phyloP scores from a whole-genome alignment of 805 yeast genomes.

The Dipodascus albidus region DNA sequence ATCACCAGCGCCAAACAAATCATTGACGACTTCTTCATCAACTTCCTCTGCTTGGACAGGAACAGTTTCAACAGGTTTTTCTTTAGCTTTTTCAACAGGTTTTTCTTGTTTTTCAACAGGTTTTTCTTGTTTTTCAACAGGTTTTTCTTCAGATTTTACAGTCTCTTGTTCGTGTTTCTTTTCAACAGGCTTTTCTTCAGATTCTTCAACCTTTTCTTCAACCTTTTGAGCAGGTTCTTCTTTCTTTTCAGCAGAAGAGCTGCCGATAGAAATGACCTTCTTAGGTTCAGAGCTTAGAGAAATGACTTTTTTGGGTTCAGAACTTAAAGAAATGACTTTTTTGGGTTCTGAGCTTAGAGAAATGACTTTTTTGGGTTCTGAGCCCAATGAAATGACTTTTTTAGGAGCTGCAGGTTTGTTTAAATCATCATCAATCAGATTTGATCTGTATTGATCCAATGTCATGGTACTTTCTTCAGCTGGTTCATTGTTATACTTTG shows the following conservation, averaged over 20 bases:
- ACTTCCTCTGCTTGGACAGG: constrained; percentile 71
- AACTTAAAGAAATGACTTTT: constrained; percentile 3
- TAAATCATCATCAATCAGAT: constrained; percentile 11
- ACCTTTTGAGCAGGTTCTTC: constrained; percentile 10
- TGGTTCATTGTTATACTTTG: constrained; percentile 8
- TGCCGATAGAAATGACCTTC: not conserved
- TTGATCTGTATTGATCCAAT: constrained; percentile 59
- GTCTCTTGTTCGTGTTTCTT: constrained; percentile 24
- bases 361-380: not conserved
- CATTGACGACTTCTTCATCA: constrained; percentile 80
- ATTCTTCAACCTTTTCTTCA: constrained; percentile 5
- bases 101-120: constrained; percentile 8
- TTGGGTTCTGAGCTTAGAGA: constrained; percentile 5
- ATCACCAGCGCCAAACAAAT: constrained; percentile 59
- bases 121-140: constrained; percentile 14
- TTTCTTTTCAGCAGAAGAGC: constrained; percentile 6
- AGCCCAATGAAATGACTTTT: not conserved
- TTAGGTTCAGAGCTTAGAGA: constrained; percentile 8
- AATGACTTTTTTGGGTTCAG: constrained; percentile 9
- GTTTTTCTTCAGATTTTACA: constrained; percentile 20
- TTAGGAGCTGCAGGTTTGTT: constrained; percentile 9
- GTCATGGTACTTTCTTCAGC: constrained; percentile 46
- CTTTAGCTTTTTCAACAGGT: constrained; percentile 13
- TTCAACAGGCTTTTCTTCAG: not conserved
- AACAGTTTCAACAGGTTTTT: constrained; percentile 36